Evolutionary conservation across 2,329 filamentous ascomycete genomes (phyloP), one percentile per base, ranked within the genome.

Genomic region (Periconia digitata): DNA sequence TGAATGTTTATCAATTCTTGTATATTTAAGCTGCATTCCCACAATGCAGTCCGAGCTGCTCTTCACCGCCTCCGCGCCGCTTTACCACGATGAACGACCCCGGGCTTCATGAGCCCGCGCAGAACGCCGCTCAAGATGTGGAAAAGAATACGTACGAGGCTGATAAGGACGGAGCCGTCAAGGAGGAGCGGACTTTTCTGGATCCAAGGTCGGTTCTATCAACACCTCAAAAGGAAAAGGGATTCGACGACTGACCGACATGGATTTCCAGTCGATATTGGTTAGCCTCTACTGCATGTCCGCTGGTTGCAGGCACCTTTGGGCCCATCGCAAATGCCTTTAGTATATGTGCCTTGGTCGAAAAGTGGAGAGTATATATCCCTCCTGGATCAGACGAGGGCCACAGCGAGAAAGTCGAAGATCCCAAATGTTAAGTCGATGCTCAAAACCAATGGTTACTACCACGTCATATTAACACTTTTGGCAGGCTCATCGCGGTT

Each of bases 241-340:
- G 15, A 8, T 12, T 15, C 21, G 21, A 3, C 8, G 6, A 16
- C 17, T 8, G 16, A 15, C 39, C 6, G 16, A 36, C 18, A 39
- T 22, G 35, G 50, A n/a, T 13, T 16, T 12, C 6, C 38, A 77
- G 75, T 59, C 74, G 76, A 46, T 85, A 81, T 80, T 85, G 82
- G 82, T 80, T 84, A 59, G 80, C 81, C 2, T 81, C 78, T 17
- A 84, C 82, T 8, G 79, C 76, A 24, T 79, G 78, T 56, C 82
- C 82, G 13, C 69, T 85, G 3, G 70, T 83, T 29, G 82, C 81
- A 3, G 73, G 73, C 38, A 81, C 79, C 0, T 79, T 81, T 56
- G 79, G 79, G 0, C 79, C 79, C 2, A 78, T 81, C 67, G 78
- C 79, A 6, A 81, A 76, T 47, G 77, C 78, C 0, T 81, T 81